A percentile compares a stretch with the other conserved stretches of the same genome.
Evolutionary conservation across 345 rosid genomes (phyloP).

Genomic region (Syzygium jambos): DNA sequence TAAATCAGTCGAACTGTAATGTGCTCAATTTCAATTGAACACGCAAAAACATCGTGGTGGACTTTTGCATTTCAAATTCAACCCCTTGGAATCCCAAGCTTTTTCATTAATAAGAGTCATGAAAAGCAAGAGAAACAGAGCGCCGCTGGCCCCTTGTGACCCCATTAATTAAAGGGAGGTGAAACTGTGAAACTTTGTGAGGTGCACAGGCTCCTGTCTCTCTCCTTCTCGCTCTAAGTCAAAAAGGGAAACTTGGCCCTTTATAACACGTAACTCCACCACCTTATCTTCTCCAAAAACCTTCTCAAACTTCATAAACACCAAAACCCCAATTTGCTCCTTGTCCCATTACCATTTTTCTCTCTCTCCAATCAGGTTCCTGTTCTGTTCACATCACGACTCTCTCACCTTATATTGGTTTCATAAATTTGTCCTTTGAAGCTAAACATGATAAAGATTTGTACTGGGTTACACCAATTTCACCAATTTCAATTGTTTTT

Average conservation of each 20-base stretch:
- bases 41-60: neutral
- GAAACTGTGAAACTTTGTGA: neutral
- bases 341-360: neutral
- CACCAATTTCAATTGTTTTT: too few species aligned
- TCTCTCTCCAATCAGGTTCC: conserved; percentile 1
- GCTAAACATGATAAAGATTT: neutral
- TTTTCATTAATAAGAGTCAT: conserved; percentile 5
- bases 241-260: neutral
- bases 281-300: neutral
- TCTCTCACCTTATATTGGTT: neutral
- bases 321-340: neutral
- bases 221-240: neutral
- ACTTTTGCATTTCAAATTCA: neutral
- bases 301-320: neutral
- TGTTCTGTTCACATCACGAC: neutral
- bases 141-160: conserved; percentile 7
- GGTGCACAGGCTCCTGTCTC: neutral
- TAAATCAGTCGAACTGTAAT: neutral
- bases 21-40: neutral
- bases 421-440: neutral
- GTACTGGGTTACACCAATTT: neutral
- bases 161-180: conserved; percentile 7
- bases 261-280: neutral
- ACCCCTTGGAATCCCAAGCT: neutral
- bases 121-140: conserved; percentile 7